These are phyloP conservation scores for Pichia scutulata DNA, from an alignment of 805 yeast species.

Conservation along the genomic window DNA sequence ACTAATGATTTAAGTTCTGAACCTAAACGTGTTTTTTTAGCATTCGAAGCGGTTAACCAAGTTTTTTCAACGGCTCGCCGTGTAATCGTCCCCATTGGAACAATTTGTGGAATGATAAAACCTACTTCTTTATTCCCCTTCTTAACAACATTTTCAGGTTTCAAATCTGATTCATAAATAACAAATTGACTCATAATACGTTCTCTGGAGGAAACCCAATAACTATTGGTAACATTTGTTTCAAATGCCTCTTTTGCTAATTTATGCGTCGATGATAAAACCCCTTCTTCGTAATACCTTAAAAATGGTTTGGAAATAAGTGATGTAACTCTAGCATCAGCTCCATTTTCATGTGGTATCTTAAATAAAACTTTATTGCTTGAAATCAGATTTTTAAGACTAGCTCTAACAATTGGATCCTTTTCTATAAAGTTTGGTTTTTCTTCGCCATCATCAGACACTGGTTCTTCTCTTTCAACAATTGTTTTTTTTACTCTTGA, in stretches of 20 bases:
- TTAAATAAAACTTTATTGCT: slow-evolving; percentile 38
- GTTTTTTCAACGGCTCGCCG: slow-evolving; percentile 95
- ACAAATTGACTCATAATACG: slow-evolving; percentile 83
- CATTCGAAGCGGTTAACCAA: slow-evolving; percentile 96
- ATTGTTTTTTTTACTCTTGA: background rate
- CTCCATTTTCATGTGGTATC: slow-evolving; percentile 87
- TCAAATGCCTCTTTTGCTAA: slow-evolving; percentile 71
- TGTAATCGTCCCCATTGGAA: slow-evolving; percentile 95
- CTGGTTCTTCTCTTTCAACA: background rate
- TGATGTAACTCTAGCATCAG: slow-evolving; percentile 59
- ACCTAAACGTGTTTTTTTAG: slow-evolving; percentile 77
- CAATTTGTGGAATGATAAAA: slow-evolving; percentile 72
- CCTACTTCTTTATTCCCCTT: slow-evolving; percentile 36
- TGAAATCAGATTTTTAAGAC: slow-evolving; percentile 1
- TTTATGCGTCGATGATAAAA: slow-evolving; percentile 60
- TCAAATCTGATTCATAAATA: slow-evolving; percentile 34
- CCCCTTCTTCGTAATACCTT: slow-evolving; percentile 63
- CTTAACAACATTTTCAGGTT: background rate
- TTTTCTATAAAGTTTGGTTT: slow-evolving; percentile 4
- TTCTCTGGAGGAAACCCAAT: slow-evolving; percentile 89
- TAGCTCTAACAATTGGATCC: slow-evolving; percentile 14
- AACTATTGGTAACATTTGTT: slow-evolving; percentile 74
- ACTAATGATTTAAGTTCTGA: slow-evolving; percentile 87
- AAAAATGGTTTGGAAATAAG: slow-evolving; percentile 73
- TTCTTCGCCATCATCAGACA: background rate